Conservation (phyloP, 805 yeast species). For the Isabelozyma gotoi region DNA sequence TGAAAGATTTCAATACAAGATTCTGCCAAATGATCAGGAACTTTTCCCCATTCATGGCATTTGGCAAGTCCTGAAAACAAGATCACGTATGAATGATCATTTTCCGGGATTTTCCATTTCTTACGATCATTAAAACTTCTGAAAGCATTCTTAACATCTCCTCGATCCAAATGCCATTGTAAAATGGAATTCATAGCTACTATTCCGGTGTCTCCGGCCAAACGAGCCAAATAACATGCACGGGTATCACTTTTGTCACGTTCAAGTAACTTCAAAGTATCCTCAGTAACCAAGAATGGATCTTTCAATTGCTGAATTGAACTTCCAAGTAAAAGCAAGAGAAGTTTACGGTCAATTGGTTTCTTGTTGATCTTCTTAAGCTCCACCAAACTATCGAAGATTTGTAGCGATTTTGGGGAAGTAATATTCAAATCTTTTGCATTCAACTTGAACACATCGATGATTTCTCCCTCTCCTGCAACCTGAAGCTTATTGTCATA, state of each 20-base stretch:
- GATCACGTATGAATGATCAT: slow-evolving; percentile 42
- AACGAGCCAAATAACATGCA: slow-evolving; percentile 50
- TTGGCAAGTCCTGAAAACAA: slow-evolving; percentile 37
- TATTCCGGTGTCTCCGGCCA: slow-evolving; percentile 49
- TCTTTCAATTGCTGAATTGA: slow-evolving; percentile 58
- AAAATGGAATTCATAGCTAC: slow-evolving; percentile 67
- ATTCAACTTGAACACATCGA: slow-evolving; percentile 21
- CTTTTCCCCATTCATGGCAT: slow-evolving; percentile 32
- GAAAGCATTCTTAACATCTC: slow-evolving; percentile 48
- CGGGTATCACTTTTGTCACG: slow-evolving; percentile 47
- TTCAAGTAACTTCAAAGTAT: slow-evolving; percentile 51
- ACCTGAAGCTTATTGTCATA: slow-evolving; percentile 28
- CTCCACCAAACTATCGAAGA: slow-evolving; percentile 30
- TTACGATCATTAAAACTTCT: slow-evolving; percentile 54
- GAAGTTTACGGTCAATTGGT: slow-evolving; percentile 43
- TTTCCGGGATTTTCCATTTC: slow-evolving; percentile 58
- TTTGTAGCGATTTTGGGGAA: slow-evolving; percentile 16
- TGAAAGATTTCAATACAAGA: slow-evolving; percentile 22
- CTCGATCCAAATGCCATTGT: slow-evolving; percentile 45
- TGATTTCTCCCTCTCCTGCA: slow-evolving; percentile 16
- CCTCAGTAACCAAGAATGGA: slow-evolving; percentile 53
- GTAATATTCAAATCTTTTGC: slow-evolving; percentile 22
- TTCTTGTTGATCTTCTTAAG: slow-evolving; percentile 20
- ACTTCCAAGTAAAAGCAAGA: slow-evolving; percentile 58
- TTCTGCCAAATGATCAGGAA: slow-evolving; percentile 15